Conservation (phyloP, 306 rosid genomes). For the Vicia faba region DNA sequence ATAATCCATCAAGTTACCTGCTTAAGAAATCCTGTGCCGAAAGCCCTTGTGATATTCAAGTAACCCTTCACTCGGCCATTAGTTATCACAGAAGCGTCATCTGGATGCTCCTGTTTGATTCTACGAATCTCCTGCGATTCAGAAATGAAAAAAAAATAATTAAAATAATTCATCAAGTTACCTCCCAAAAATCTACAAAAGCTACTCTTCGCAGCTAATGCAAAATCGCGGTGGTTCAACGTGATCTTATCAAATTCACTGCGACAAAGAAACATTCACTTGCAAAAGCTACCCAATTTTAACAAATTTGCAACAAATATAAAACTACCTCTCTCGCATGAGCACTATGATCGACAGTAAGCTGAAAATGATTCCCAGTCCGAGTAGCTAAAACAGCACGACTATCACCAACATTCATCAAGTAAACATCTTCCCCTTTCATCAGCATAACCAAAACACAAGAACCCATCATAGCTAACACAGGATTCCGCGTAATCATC, state of each 20-base stretch:
- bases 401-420: constrained; percentile 94
- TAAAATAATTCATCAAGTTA: neutral
- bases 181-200: no score
- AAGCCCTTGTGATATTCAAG: constrained; percentile 86
- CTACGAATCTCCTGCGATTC: constrained; percentile 66
- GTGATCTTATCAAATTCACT: no score
- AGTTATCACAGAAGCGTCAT: constrained; percentile 61
- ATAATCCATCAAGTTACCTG: constrained; percentile 48
- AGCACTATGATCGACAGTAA: constrained; percentile 75
- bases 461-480: constrained; percentile 86
- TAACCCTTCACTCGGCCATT: constrained; percentile 76
- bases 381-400: constrained; percentile 64
- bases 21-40: constrained; percentile 88
- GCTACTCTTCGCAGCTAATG: no score
- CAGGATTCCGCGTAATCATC: constrained; percentile 58
- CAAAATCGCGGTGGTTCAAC: no score
- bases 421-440: constrained; percentile 78
- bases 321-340: constrained; percentile 56
- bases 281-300: neutral
- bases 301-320: neutral
- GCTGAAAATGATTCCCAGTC: constrained; percentile 52
- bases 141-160: neutral
- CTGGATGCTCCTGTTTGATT: constrained; percentile 70
- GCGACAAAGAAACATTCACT: no score
- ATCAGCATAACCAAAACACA: constrained; percentile 90